Evolutionary conservation across 768 basidiomycete genomes (phyloP).

Genomic region (Amanita pseudoporphyria): DNA sequence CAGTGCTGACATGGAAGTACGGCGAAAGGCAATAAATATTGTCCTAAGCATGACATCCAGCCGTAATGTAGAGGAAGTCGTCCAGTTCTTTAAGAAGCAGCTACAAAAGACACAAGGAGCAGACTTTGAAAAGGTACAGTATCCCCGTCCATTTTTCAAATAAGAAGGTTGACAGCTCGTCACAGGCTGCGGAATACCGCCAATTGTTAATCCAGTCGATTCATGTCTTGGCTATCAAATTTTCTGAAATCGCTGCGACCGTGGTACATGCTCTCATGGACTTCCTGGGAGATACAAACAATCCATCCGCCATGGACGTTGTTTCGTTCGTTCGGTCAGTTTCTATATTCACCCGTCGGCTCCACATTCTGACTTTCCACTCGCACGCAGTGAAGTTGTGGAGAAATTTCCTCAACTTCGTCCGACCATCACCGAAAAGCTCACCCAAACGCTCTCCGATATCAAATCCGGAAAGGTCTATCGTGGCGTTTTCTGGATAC

Average conservation of each 20-base stretch:
- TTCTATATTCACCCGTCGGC: neutral
- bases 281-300: slow-evolving; percentile 90
- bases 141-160: neutral
- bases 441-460: slow-evolving; percentile 69
- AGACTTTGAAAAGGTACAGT: slow-evolving; percentile 79
- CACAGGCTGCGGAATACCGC: slow-evolving; percentile 87
- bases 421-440: slow-evolving; percentile 72
- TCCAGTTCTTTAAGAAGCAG: slow-evolving; percentile 95
- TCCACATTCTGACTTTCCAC: neutral
- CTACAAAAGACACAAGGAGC: slow-evolving; percentile 87
- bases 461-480: slow-evolving; percentile 97
- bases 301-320: slow-evolving; percentile 91
- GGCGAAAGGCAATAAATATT: slow-evolving; percentile 82
- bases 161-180: neutral
- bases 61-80: slow-evolving; percentile 94
- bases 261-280: slow-evolving; percentile 93
- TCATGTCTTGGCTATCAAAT: slow-evolving; percentile 91
- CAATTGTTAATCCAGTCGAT: slow-evolving; percentile 97
- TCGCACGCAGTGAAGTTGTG: slow-evolving; percentile 68
- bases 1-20: slow-evolving; percentile 94
- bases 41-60: slow-evolving; percentile 90
- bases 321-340: slow-evolving; percentile 54
- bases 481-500: slow-evolving; percentile 93
- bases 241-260: slow-evolving; percentile 92
- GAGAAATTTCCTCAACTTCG: slow-evolving; percentile 94